These are phyloP conservation scores for Marchantia polymorpha DNA, from an alignment of 225 moss, liverwort and hornwort species.

Conservation along the genomic window DNA sequence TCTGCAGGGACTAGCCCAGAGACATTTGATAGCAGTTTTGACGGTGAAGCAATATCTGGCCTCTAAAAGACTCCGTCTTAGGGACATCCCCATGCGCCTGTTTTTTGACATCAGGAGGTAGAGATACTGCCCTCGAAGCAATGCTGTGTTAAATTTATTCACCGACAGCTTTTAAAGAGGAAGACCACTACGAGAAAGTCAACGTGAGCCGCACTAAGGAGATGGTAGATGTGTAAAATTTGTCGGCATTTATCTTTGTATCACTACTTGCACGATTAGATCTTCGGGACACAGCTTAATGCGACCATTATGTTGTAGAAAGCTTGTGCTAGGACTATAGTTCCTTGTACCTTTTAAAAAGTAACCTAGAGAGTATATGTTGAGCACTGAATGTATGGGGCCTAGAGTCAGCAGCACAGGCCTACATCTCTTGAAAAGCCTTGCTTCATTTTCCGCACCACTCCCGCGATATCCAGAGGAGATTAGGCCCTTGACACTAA, in stretches of 20 bases:
- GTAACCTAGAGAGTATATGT: neutral
- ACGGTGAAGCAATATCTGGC: neutral
- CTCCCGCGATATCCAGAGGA: neutral
- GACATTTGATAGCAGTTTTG: neutral
- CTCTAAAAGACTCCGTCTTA: neutral
- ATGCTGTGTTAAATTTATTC: neutral
- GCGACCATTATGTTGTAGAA: neutral
- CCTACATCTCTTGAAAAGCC: too few relatives aligned
- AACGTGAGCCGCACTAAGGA: neutral
- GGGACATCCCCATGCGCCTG: neutral
- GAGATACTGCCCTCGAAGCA: neutral
- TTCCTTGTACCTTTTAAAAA: slow-evolving; percentile 1
- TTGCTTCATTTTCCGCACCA: slow-evolving; percentile 6
- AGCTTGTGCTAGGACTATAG: neutral
- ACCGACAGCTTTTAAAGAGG: too few relatives aligned
- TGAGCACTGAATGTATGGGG: neutral
- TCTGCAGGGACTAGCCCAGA: slow-evolving; percentile 11
- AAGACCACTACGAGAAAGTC: neutral
- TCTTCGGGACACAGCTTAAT: slow-evolving; percentile 1
- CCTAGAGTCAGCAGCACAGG: neutral
- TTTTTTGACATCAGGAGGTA: neutral
- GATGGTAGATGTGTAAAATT: neutral
- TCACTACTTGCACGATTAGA: neutral
- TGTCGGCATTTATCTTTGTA: slow-evolving; percentile 5
- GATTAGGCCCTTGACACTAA: neutral